These are phyloP conservation scores for Vitis rupestris DNA, from an alignment of 164 flowering plant species.

Conservation along the genomic window DNA sequence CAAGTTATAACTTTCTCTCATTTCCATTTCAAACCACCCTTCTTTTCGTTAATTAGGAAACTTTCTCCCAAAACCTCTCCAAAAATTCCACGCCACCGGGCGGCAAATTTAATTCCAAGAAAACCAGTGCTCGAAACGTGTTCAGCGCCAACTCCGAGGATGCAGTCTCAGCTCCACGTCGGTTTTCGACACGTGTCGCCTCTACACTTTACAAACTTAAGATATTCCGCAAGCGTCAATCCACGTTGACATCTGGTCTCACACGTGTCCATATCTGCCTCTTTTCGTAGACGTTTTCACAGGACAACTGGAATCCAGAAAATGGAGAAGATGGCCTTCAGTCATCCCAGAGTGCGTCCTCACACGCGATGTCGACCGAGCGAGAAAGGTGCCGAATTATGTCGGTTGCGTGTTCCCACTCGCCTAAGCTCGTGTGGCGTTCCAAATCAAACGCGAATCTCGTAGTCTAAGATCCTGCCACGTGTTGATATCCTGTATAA, in stretches of 20 bases:
- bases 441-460: slow-evolving; percentile 1
- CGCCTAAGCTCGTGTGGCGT: not conserved
- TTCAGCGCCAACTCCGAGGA: not conserved
- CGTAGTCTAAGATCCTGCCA: slow-evolving; percentile 25
- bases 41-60: too few relatives aligned
- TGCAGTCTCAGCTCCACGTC: slow-evolving; percentile 19
- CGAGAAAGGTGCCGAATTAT: too few relatives aligned
- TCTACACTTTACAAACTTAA: not conserved
- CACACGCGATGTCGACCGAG: too few relatives aligned
- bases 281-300: slow-evolving; percentile 14
- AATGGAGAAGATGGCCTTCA: too few relatives aligned
- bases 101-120: not conserved
- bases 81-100: too few relatives aligned
- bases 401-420: not conserved
- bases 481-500: slow-evolving; percentile 15
- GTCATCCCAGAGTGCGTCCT: too few relatives aligned
- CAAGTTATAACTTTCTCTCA: not conserved
- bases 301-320: slow-evolving; percentile 10
- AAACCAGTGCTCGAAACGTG: slow-evolving; percentile 7
- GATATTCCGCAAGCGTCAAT: slow-evolving; percentile 30
- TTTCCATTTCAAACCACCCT: too few relatives aligned
- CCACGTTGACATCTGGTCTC: slow-evolving; percentile 20
- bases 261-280: slow-evolving; percentile 20
- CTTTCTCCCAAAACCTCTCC: not conserved
- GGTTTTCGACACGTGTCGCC: slow-evolving; percentile 16